Conservation (phyloP, 73 alveolate genomes). For the Tetrahymena borealis region DNA sequence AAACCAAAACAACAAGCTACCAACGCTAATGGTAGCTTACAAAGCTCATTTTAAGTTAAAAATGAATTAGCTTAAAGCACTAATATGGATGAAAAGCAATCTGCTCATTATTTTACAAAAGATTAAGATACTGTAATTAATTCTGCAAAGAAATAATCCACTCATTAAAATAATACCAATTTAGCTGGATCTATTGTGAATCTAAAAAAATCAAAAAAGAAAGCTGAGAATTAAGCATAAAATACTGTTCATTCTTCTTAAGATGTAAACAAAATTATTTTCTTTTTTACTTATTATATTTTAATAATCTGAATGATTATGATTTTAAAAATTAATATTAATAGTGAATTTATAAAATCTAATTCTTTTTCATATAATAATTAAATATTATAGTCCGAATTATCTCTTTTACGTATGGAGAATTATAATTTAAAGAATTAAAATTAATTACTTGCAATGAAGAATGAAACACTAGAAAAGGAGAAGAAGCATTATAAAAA, state of each 20-base stretch:
- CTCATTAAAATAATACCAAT: neutral
- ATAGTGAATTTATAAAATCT: no score
- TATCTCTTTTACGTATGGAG: neutral
- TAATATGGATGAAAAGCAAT: neutral
- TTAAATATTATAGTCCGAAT: no score
- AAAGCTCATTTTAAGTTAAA: neutral
- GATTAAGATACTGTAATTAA: neutral
- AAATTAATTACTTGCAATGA: neutral
- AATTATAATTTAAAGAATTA: neutral
- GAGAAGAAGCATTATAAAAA: neutral
- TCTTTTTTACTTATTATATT: no score
- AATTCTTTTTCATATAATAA: neutral
- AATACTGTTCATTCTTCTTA: neutral
- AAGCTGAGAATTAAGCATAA: neutral
- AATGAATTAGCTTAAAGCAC: neutral
- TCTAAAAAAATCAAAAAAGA: neutral
- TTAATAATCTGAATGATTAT: no score
- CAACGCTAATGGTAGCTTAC: neutral
- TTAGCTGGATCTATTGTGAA: neutral
- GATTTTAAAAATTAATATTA: no score
- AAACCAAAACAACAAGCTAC: neutral
- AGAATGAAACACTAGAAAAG: neutral
- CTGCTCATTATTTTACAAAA: neutral
- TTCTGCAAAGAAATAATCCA: neutral
- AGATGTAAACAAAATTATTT: neutral